Percentiles rank a stretch among this genome's conserved stretches.
Conservation (phyloP, 2,329 filamentous ascomycete species). For the Aspergillus glaucus region DNA sequence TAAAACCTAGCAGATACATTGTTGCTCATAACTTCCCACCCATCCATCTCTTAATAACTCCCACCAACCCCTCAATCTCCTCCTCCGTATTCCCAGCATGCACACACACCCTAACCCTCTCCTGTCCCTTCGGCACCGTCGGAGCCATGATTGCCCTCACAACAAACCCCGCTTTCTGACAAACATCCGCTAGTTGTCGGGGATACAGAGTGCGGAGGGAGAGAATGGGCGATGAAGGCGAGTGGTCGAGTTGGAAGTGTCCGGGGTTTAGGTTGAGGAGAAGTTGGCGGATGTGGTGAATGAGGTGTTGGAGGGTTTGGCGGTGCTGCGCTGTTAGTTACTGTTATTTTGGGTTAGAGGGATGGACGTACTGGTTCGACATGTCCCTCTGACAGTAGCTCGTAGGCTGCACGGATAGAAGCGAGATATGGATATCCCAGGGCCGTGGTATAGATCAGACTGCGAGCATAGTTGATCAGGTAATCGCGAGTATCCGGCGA, state of each 20-base stretch:
- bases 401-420: conserved; percentile 53
- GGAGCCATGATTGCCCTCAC: conserved; percentile 63
- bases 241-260: conserved; percentile 33
- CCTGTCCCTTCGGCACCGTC: conserved; percentile 58
- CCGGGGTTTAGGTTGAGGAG: conserved; percentile 35
- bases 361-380: conserved; percentile 38
- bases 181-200: conserved; percentile 52
- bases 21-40: not conserved
- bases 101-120: conserved; percentile 61
- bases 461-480: conserved; percentile 69
- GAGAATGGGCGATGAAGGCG: conserved; percentile 58
- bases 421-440: conserved; percentile 57
- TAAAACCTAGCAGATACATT: not conserved
- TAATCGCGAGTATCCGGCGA: conserved; percentile 55
- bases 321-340: conserved; percentile 26
- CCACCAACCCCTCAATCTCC: conserved; percentile 51
- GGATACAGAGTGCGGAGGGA: conserved; percentile 55
- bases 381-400: conserved; percentile 47
- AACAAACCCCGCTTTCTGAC: conserved; percentile 54
- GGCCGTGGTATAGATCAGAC: conserved; percentile 67
- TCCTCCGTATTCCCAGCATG: conserved; percentile 59
- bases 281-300: conserved; percentile 39
- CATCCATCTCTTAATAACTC: conserved; percentile 47
- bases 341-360: not conserved
- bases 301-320: conserved; percentile 43